Percentiles rank a stretch among this genome's conserved stretches.
Conservation (phyloP, 228 moss, liverwort and hornwort genomes). For the Sphagnum fallax region DNA sequence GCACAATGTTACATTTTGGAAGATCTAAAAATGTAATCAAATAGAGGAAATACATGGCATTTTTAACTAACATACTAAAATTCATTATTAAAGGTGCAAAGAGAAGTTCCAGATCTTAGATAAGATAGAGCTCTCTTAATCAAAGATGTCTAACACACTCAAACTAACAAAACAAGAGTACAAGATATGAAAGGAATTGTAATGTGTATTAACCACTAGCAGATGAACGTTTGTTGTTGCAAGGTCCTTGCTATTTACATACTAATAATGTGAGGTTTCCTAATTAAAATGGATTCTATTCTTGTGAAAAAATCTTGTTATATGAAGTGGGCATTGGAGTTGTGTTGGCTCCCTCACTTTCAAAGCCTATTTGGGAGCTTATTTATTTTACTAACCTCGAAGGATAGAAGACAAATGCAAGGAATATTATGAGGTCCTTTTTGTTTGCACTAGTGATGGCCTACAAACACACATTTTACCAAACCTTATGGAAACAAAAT, state of each 20-base stretch:
- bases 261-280: conserved; percentile 10
- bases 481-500: conserved; percentile 6
- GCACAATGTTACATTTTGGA: no score
- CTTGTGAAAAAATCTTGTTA: conserved; percentile 17
- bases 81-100: no score
- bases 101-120: no score
- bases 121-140: no score
- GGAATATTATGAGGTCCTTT: conserved; percentile 22
- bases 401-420: conserved; percentile 10
- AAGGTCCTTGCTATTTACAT: conserved; percentile 21
- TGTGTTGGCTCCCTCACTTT: conserved; percentile 26
- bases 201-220: conserved; percentile 27
- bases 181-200: no score
- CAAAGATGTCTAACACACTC: no score
- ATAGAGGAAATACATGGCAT: no score
- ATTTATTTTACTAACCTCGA: conserved; percentile 27
- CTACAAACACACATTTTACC: conserved; percentile 39
- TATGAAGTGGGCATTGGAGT: conserved; percentile 24
- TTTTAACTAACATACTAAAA: no score
- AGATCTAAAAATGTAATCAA: no score
- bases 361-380: conserved; percentile 19
- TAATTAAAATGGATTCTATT: background rate
- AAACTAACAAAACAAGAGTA: no score
- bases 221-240: conserved; percentile 23
- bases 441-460: conserved; percentile 31